Evolutionary conservation across 148 eudicot species (phyloP).

Genomic region (Rhododendron williamsianum): DNA sequence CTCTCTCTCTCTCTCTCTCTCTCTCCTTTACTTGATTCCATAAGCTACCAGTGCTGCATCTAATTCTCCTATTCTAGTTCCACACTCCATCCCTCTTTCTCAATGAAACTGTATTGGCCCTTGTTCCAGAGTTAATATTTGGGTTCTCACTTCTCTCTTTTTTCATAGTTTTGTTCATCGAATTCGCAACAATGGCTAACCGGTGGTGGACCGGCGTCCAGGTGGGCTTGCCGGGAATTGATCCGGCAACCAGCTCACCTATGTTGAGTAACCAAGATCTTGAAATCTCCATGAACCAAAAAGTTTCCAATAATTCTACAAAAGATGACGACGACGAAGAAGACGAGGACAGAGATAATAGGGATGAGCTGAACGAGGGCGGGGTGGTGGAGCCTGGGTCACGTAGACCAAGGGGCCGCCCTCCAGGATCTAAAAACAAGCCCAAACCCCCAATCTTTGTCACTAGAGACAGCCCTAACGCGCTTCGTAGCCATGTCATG

Average conservation of each 20-base stretch:
- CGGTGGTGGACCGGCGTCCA: conserved; percentile 55
- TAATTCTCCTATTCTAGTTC: conserved; percentile 7
- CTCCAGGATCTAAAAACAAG: conserved; percentile 38
- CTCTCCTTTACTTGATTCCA: conserved; percentile 12
- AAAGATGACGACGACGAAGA: conserved; percentile 9
- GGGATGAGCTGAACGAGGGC: conserved; percentile 36
- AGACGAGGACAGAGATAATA: conserved; percentile 25
- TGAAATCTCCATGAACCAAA: conserved; percentile 14
- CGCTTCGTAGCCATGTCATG: conserved; percentile 31
- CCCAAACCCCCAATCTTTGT: conserved; percentile 33
- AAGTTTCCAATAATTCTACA: background rate
- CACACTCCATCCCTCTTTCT: background rate
- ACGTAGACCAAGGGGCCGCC: conserved; percentile 34
- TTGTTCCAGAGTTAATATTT: background rate
- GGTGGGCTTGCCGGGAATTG: conserved; percentile 29
- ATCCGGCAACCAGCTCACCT: conserved; percentile 9
- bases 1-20: background rate
- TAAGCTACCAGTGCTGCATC: conserved; percentile 5
- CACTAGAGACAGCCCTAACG: conserved; percentile 29
- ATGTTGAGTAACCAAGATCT: conserved; percentile 13
- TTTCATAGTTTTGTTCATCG: background rate
- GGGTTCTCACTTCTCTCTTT: background rate
- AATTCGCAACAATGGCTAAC: conserved; percentile 36
- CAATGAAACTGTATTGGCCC: background rate
- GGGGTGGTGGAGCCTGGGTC: conserved; percentile 27